Evolutionary conservation across 495 filamentous ascomycete genomes (phyloP), one percentile per base, ranked within the genome.

Genomic region (Aspergillus coremiiformis): DNA sequence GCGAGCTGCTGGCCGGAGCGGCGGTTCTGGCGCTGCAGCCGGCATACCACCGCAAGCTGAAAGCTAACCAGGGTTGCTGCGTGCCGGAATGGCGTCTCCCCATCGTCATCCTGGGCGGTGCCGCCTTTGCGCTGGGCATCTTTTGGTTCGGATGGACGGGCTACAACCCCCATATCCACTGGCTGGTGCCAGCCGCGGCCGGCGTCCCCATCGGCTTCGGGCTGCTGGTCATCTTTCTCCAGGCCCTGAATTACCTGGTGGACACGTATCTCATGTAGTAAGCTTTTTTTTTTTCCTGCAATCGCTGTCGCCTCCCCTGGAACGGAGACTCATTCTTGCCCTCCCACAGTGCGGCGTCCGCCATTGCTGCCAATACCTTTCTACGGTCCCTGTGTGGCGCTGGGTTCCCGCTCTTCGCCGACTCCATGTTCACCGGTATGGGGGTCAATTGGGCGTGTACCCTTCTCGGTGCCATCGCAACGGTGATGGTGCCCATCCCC

Each of bases 71-170:
- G 62, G 81, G 78, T 53, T 63, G 90, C 1, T 84, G 86, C 0
- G 69, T 92, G 32, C 90, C 89, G 0, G 90, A 95, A 71, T 93
- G 89, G 86, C 85, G 89, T 59, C 75, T 94, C 6, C 87, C 87
- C 0, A 81, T 84, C 4, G 84, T 85, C 46, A 89, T 96, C 44
- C 69, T 82, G 19, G 90, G 89, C n/a, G 87, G 85, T 48, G 68
- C 84, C 6, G 66, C 81, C 11, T 93, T 96, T 63, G 68, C 89
- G 1, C 73, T 54, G 1, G 88, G 89, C 8, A 76, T 94, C 10
- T 90, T 94, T 70, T 92, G 88, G 87, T 90, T 92, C 62, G 87
- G 84, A 15, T 94, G 89, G 89, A 80, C 85, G 1, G 71, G 71
- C 10, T 92, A 88, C 67, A 75, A 70, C 41, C 63, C 55, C 0